phyloP scores from a whole-genome alignment of 2,329 filamentous ascomycete genomes.

The Xylariomycetidae sp. region DNA sequence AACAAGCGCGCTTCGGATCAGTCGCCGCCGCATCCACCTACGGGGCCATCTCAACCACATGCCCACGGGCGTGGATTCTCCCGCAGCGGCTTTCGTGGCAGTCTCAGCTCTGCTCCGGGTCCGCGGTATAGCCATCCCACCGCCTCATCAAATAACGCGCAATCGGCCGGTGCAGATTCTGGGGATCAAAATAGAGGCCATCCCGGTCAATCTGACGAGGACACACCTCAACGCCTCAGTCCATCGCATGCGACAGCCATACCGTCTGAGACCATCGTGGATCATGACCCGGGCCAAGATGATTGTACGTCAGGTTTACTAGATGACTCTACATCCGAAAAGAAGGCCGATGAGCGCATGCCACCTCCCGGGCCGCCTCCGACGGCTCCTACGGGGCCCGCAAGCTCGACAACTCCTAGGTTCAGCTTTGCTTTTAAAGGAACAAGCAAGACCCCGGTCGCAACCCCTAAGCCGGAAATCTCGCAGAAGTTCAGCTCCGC shows the following conservation, averaged over 20 bases:
- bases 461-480: conserved; percentile 60
- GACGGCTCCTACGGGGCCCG: conserved; percentile 49
- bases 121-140: conserved; percentile 57
- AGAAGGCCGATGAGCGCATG: conserved; percentile 45
- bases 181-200: conserved; percentile 16
- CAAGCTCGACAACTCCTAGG: conserved; percentile 62
- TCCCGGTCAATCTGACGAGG: conserved; percentile 25
- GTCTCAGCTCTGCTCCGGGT: conserved; percentile 45
- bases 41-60: conserved; percentile 46
- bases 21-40: conserved; percentile 52
- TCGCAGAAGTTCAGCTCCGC: conserved; percentile 65
- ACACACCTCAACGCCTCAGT: conserved; percentile 26
- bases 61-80: conserved; percentile 40
- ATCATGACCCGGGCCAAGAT: conserved; percentile 42
- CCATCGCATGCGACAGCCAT: conserved; percentile 20
- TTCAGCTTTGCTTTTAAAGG: conserved; percentile 94
- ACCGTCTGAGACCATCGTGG: conserved; percentile 18
- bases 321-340: conserved; percentile 57
- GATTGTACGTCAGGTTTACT: conserved; percentile 60
- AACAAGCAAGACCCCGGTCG: conserved; percentile 53
- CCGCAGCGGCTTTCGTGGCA: conserved; percentile 54
- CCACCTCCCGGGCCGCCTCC: conserved; percentile 46
- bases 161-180: conserved; percentile 55
- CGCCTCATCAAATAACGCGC: conserved; percentile 62
- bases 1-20: conserved; percentile 49